Base-by-base conservation (phyloP, 1,284 basidiomycete species). In the Vanrija humicola region DNA sequence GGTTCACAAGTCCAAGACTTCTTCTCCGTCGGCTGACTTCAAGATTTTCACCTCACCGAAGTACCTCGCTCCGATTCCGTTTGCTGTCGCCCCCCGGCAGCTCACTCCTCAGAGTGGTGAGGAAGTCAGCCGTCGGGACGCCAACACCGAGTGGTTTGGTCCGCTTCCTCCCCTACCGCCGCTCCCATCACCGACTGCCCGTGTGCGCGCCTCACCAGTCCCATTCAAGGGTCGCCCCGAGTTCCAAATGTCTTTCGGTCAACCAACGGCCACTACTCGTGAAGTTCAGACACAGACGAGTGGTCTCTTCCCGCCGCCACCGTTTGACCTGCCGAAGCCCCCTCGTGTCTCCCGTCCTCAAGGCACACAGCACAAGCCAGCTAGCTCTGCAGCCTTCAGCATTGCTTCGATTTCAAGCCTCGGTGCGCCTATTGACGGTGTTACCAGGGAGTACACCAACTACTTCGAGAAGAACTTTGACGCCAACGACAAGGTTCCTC, bases 321-420 rank as follows among this genome's bases (percentile, higher is more conserved):
- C 49, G 6, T 52, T 55, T 19, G 55, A 53, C 5, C 45, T 55
- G 0, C 55, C 58, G 1, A 45, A 50, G 1, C 34, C 49, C 5
- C 46, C 46, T 6, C 19, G 25, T 29, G 23, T 26, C 34, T 29
- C 23, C 10, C 8, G 15, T n/a, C 9, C 40, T 50, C 72, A 76
- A 28, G 46, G 49, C 8, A 68, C 34, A 15, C 34, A 70, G 39
- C 67, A 82, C 10, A 83, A 86, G 45, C 90, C 89, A 0, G 63
- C 34, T 34, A 12, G 34, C 2, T 34, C 34, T 2, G 34, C 34
- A 34, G 34, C 83, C 8, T 81, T 86, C 70, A 90, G 87, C 66
- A 85, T 91, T 47, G 84, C 87, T 0, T 90, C 88, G 0, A 83
- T 91, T 23, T 91, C 88, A 0, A 90, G 87, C 0, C 88, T 88